Evolutionary conservation across 495 filamentous ascomycete species (phyloP).

Genomic region (Podospora pseudocomata): DNA sequence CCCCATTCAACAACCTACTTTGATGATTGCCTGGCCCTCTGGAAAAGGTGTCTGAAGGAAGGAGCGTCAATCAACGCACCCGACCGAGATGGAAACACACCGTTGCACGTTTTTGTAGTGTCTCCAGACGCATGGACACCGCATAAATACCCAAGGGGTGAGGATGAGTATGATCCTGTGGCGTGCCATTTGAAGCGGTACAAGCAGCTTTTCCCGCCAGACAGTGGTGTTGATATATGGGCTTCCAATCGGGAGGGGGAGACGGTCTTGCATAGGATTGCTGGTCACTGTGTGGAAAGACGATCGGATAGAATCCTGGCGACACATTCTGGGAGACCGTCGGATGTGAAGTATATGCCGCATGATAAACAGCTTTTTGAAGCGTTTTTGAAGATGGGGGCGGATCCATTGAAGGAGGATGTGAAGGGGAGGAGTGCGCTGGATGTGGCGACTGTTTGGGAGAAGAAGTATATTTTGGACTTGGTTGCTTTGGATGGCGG

Average conservation of each 20-base stretch:
- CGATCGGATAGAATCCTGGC: too few species aligned
- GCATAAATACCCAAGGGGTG: too few species aligned
- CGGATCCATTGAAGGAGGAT: constrained; percentile 39
- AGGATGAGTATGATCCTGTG: not conserved
- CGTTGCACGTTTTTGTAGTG: constrained; percentile 26
- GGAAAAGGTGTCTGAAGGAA: not conserved
- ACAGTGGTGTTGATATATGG: constrained; percentile 27
- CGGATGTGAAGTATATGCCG: constrained; percentile 13
- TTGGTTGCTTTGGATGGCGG: constrained; percentile 5
- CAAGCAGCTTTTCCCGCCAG: constrained; percentile 4
- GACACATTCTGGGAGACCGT: too few species aligned
- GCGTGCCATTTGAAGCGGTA: not conserved
- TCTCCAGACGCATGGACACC: not conserved
- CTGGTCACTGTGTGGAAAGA: not conserved
- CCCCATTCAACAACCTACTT: not conserved
- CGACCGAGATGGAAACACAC: constrained; percentile 29
- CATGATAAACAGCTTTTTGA: constrained; percentile 24
- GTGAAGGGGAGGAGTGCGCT: constrained; percentile 27
- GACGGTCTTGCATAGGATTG: constrained; percentile 33
- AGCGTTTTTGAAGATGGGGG: constrained; percentile 27
- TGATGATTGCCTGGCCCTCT: not conserved
- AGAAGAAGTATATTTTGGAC: constrained; percentile 34
- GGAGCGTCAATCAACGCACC: not conserved
- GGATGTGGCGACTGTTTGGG: constrained; percentile 38
- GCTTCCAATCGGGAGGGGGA: constrained; percentile 28